Percentiles rank a stretch among this genome's conserved stretches.
phyloP scores from a whole-genome alignment of 169 alveolate genomes.

The Cryptosporidium ryanae region DNA sequence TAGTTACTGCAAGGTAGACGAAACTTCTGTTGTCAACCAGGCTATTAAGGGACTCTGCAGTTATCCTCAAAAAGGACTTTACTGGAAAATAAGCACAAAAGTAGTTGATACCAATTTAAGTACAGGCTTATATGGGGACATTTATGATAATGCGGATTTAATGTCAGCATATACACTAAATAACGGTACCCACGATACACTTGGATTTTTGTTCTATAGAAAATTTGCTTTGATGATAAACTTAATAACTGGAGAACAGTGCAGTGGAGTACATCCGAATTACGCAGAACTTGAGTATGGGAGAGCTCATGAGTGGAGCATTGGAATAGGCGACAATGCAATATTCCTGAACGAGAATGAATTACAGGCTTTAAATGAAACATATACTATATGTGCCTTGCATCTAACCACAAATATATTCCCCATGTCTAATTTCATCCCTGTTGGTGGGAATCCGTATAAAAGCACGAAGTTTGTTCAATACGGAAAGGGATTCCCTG shows the following conservation, averaged over 20 bases:
- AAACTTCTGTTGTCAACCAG: conserved; percentile 52
- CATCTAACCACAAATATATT: not conserved
- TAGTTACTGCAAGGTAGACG: conserved; percentile 36
- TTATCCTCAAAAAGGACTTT: conserved; percentile 34
- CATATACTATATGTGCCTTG: conserved; percentile 44
- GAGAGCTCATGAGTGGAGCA: conserved; percentile 33
- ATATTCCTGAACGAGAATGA: conserved; percentile 34
- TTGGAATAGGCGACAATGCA: conserved; percentile 23
- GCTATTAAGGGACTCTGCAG: conserved; percentile 45
- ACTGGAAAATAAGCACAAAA: conserved; percentile 33
- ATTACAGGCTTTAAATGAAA: not conserved
- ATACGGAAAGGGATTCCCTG: conserved; percentile 43
- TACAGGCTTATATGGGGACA: conserved; percentile 41
- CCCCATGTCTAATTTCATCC: conserved; percentile 11
- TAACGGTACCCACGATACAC: conserved; percentile 64
- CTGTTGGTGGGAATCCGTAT: conserved; percentile 40
- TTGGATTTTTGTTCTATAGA: conserved; percentile 34
- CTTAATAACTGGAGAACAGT: conserved; percentile 33
- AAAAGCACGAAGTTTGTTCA: conserved; percentile 23
- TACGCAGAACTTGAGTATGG: conserved; percentile 4
- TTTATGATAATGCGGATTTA: conserved; percentile 36
- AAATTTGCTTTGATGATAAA: conserved; percentile 18
- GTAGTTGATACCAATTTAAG: not conserved
- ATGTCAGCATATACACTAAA: conserved; percentile 47
- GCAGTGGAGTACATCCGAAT: conserved; percentile 49